These are phyloP conservation scores for Aspergillus sclerotialis DNA, from an alignment of 2,329 filamentous ascomycete species.

Conservation along the genomic window DNA sequence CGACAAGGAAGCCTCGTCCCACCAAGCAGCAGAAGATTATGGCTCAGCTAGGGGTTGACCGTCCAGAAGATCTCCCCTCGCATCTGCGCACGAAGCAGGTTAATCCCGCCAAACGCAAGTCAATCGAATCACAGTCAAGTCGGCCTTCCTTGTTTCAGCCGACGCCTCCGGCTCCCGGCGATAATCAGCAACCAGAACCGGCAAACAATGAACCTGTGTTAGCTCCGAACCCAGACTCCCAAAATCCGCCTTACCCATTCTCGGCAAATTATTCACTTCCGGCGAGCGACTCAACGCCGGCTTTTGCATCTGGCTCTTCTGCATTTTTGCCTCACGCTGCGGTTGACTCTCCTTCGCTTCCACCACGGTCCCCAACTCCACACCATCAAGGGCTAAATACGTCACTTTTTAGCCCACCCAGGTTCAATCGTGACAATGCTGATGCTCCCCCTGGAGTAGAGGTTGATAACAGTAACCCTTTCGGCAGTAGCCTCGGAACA, in stretches of 20 bases:
- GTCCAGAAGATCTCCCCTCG: constrained; percentile 83
- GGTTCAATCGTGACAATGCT: constrained; percentile 28
- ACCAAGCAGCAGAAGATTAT: constrained; percentile 97
- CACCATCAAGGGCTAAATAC: constrained; percentile 28
- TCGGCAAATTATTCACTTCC: constrained; percentile 34
- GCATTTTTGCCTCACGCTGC: constrained; percentile 32
- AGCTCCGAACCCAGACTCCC: constrained; percentile 23
- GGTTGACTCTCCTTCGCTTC: constrained; percentile 31
- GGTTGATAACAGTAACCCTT: constrained; percentile 24
- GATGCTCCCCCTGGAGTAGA: constrained; percentile 24
- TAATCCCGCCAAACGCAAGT: constrained; percentile 62
- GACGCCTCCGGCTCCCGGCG: constrained; percentile 22
- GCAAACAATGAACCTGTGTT: constrained; percentile 26
- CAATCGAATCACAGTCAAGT: constrained; percentile 40
- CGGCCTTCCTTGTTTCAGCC: constrained; percentile 25
- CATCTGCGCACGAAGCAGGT: constrained; percentile 73
- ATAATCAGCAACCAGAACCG: constrained; percentile 22
- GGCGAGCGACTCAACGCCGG: constrained; percentile 28
- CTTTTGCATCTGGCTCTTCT: constrained; percentile 28
- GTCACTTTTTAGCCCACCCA: constrained; percentile 36
- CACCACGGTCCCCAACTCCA: constrained; percentile 32
- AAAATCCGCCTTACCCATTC: constrained; percentile 27
- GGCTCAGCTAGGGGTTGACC: constrained; percentile 77
- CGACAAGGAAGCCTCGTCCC: constrained; percentile 88
- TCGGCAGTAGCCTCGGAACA: constrained; percentile 34